phyloP scores from a whole-genome alignment of 768 basidiomycete species.

The Kwoniella dejecticola region DNA sequence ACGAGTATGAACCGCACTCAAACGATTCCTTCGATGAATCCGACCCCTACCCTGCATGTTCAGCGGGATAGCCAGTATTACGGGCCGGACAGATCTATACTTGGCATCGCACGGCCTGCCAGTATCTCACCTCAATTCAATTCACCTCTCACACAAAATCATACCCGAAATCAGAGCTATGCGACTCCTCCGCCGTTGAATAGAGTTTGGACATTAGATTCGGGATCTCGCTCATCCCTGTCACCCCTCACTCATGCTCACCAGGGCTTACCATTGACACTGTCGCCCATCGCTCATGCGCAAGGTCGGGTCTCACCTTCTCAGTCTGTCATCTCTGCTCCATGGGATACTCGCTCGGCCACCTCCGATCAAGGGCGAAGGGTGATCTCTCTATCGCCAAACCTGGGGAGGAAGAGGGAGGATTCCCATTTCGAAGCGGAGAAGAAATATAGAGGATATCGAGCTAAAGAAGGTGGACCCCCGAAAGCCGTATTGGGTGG shows the following conservation, averaged over 20 bases:
- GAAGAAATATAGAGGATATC: conserved; percentile 11
- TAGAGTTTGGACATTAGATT: conserved; percentile 12
- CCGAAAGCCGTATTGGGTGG: conserved; percentile 44
- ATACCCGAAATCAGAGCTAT: neutral
- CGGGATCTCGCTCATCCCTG: neutral
- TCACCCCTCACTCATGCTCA: conserved; percentile 8
- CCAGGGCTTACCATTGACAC: neutral
- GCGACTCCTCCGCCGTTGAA: conserved; percentile 6
- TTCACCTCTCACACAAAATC: neutral
- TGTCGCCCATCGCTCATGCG: neutral
- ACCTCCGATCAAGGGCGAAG: conserved; percentile 4
- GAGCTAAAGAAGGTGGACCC: conserved; percentile 26
- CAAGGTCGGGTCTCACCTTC: neutral
- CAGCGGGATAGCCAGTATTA: conserved; percentile 1
- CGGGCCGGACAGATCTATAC: neutral
- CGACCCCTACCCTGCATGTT: neutral
- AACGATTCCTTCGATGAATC: neutral
- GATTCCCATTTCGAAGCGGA: neutral
- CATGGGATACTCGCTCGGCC: neutral
- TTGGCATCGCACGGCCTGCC: neutral
- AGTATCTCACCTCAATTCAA: neutral
- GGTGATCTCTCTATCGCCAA: conserved; percentile 7
- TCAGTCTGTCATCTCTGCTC: conserved; percentile 1
- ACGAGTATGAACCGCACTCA: no score
- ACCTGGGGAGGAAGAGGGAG: neutral